Conservation (phyloP, 208 protist species). For the Trypanosoma caninum region DNA sequence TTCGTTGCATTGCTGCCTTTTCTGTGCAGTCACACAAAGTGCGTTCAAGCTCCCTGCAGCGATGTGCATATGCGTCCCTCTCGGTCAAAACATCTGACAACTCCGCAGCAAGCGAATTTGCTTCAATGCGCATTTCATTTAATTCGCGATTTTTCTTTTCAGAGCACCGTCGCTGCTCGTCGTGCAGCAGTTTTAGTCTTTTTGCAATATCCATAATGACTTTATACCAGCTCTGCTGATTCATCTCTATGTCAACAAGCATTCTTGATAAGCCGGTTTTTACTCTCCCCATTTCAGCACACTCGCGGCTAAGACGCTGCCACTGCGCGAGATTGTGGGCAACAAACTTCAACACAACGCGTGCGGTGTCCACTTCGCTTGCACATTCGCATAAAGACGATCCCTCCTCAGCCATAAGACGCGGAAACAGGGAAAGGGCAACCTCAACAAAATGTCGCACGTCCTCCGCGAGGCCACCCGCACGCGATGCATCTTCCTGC, state of each 20-base stretch:
- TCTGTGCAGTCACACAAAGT: conserved; percentile 1
- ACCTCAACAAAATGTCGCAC: neutral
- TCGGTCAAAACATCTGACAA: neutral
- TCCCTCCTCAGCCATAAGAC: neutral
- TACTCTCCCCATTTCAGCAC: neutral
- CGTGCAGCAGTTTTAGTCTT: neutral
- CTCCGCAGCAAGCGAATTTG: neutral
- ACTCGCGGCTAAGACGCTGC: neutral
- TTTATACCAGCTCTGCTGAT: conserved; percentile 1
- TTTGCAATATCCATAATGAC: neutral
- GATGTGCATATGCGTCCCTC: neutral
- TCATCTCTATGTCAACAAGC: neutral
- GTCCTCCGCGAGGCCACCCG: neutral
- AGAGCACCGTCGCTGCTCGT: neutral
- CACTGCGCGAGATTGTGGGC: neutral
- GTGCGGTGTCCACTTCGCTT: neutral
- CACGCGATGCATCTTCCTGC: neutral
- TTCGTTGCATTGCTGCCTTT: neutral
- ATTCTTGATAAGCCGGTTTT: conserved; percentile 2
- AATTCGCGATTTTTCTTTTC: neutral
- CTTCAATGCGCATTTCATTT: neutral
- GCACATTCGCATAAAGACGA: neutral
- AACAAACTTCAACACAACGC: conserved; percentile 5
- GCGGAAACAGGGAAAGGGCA: conserved; percentile 7
- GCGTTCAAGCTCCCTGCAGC: conserved; percentile 18